Conservation (phyloP, 345 rosid genomes). For the Mangifera indica region DNA sequence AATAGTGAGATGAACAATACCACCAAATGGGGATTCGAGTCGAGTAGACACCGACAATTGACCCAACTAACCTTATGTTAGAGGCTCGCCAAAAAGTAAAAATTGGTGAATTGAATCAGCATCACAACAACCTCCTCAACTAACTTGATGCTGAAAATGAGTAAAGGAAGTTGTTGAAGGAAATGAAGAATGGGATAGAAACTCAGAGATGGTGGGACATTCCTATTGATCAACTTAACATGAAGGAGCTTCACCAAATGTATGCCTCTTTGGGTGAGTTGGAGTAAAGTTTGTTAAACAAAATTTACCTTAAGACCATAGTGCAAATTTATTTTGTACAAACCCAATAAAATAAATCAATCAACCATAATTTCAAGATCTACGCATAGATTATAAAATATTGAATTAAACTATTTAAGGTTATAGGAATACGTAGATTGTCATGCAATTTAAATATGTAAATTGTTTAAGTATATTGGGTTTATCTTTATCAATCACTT, state of each 20-base stretch:
- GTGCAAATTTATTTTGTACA: too few relatives aligned
- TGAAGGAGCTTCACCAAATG: neutral
- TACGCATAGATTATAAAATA: too few relatives aligned
- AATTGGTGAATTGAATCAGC: slow-evolving; percentile 21
- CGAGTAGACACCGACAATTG: neutral
- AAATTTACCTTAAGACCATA: too few relatives aligned
- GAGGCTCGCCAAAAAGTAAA: slow-evolving; percentile 31
- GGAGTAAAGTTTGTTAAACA: neutral
- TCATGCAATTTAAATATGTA: too few relatives aligned
- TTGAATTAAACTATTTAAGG: too few relatives aligned
- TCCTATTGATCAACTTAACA: slow-evolving; percentile 16
- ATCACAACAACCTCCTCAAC: neutral
- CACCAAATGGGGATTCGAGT: too few relatives aligned
- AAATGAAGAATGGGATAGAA: neutral
- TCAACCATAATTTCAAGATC: too few relatives aligned
- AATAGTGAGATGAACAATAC: too few relatives aligned
- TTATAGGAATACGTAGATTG: too few relatives aligned
- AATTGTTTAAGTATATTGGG: too few relatives aligned
- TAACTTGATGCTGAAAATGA: slow-evolving; percentile 23
- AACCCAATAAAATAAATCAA: too few relatives aligned
- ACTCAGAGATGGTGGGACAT: slow-evolving; percentile 26
- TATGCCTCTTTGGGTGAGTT: neutral
- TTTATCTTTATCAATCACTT: too few relatives aligned
- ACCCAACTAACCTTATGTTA: slow-evolving; percentile 13
- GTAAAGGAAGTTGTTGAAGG: slow-evolving; percentile 5